phyloP scores from a whole-genome alignment of 192 early-diverging fungal genomes.

The Backusella macrospora region DNA sequence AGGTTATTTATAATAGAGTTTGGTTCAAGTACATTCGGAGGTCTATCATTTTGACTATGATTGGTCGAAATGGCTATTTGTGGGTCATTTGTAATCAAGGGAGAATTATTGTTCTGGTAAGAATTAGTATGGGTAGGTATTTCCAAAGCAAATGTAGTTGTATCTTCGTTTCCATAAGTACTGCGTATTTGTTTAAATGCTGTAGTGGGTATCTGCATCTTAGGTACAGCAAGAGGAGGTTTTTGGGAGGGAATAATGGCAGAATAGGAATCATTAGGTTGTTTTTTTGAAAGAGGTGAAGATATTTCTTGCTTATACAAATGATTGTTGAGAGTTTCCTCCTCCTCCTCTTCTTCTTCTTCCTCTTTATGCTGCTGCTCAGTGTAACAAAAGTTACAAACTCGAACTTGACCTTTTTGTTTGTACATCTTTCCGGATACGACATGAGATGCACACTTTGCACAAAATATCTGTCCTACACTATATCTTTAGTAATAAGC shows the following conservation, averaged over 20 bases:
- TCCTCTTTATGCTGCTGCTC: slow-evolving; percentile 53
- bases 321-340: too few species aligned
- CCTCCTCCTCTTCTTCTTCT: neutral
- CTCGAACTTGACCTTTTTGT: slow-evolving; percentile 68
- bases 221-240: slow-evolving; percentile 33
- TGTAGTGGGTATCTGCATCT: slow-evolving; percentile 42
- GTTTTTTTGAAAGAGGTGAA: neutral
- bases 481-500: neutral
- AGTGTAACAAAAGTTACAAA: slow-evolving; percentile 66
- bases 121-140: slow-evolving; percentile 16
- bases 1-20: neutral
- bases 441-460: slow-evolving; percentile 70
- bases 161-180: slow-evolving; percentile 36
- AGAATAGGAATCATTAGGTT: slow-evolving; percentile 2
- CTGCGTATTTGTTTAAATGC: slow-evolving; percentile 34
- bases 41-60: neutral
- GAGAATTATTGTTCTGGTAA: neutral
- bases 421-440: slow-evolving; percentile 69
- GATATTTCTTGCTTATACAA: neutral
- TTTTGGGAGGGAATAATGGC: slow-evolving; percentile 37
- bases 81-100: neutral
- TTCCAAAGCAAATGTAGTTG: slow-evolving; percentile 36
- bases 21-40: neutral
- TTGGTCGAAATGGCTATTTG: neutral
- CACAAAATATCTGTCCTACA: slow-evolving; percentile 74